A percentile compares a stretch with the other conserved stretches of the same genome.
Conservation (phyloP, 2,329 filamentous ascomycete genomes). For the Endoconidiophora laricicola region DNA sequence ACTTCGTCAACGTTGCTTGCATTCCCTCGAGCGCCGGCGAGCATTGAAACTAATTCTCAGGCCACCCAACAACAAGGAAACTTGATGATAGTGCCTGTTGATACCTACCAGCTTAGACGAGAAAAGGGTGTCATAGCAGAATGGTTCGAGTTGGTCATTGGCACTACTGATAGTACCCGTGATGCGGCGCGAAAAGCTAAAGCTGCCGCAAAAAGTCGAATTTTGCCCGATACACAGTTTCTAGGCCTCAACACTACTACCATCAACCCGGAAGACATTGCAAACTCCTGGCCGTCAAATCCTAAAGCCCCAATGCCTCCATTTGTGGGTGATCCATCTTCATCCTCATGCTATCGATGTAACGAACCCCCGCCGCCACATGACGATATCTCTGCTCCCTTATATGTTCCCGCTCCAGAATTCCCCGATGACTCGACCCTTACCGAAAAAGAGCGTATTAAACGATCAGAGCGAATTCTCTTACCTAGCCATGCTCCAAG, state of each 20-base stretch:
- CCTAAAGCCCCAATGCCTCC: slow-evolving; percentile 3
- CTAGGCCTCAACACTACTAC: slow-evolving; percentile 4
- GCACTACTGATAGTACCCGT: slow-evolving; percentile 58
- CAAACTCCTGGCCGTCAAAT: slow-evolving; percentile 13
- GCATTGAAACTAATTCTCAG: slow-evolving; percentile 25
- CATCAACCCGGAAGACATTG: slow-evolving; percentile 21
- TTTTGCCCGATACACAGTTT: background rate
- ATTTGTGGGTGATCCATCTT: slow-evolving; percentile 1
- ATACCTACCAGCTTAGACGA: slow-evolving; percentile 70
- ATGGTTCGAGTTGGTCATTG: slow-evolving; percentile 72
- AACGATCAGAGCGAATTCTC: slow-evolving; percentile 59
- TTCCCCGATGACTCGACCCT: slow-evolving; percentile 42
- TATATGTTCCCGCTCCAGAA: slow-evolving; percentile 44
- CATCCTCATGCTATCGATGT: slow-evolving; percentile 5
- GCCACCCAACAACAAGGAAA: slow-evolving; percentile 32
- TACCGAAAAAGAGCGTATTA: slow-evolving; percentile 68
- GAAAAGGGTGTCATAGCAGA: slow-evolving; percentile 87
- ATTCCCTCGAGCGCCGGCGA: slow-evolving; percentile 16
- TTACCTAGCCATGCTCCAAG: slow-evolving; percentile 57
- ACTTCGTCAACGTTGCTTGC: slow-evolving; percentile 26
- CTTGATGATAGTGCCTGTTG: slow-evolving; percentile 49
- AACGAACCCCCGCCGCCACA: slow-evolving; percentile 18
- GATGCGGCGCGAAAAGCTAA: slow-evolving; percentile 5
- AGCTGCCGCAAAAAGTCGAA: slow-evolving; percentile 15
- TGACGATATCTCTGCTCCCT: slow-evolving; percentile 40